These are phyloP conservation scores for Saitoella complicata DNA, from an alignment of 805 yeast genomes.

Conservation along the genomic window DNA sequence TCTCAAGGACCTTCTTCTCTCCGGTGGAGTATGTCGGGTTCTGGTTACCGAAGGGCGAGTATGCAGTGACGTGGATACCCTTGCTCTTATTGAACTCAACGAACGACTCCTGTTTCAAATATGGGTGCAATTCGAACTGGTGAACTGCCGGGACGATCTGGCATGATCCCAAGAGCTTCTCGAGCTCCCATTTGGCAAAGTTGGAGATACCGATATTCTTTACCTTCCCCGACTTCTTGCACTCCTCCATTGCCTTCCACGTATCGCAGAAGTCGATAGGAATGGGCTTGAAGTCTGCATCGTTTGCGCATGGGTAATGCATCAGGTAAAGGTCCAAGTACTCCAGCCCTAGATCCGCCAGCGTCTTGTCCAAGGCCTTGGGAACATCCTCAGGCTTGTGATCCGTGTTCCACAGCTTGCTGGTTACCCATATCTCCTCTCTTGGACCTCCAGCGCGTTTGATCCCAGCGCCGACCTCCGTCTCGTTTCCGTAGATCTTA, in stretches of 20 bases:
- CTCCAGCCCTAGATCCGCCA: conserved; percentile 47
- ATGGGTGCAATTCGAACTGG: conserved; percentile 68
- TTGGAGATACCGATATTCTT: conserved; percentile 68
- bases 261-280: conserved; percentile 32
- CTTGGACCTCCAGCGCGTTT: conserved; percentile 33
- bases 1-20: conserved; percentile 27
- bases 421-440: conserved; percentile 27
- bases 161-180: conserved; percentile 33
- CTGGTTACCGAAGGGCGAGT: conserved; percentile 56
- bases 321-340: conserved; percentile 64
- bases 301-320: conserved; percentile 60
- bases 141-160: conserved; percentile 48
- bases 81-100: conserved; percentile 34
- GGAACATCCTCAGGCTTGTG: conserved; percentile 21
- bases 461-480: conserved; percentile 36
- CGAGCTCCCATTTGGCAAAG: conserved; percentile 38
- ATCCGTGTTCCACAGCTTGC: conserved; percentile 27
- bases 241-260: conserved; percentile 46
- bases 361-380: conserved; percentile 41
- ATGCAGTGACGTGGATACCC: conserved; percentile 50
- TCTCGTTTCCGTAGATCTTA: conserved; percentile 50
- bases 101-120: conserved; percentile 47
- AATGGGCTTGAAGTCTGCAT: conserved; percentile 28
- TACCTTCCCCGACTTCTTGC: conserved; percentile 34
- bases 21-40: conserved; percentile 25